phyloP scores from a whole-genome alignment of 306 rosid species.

The Parietaria judaica region DNA sequence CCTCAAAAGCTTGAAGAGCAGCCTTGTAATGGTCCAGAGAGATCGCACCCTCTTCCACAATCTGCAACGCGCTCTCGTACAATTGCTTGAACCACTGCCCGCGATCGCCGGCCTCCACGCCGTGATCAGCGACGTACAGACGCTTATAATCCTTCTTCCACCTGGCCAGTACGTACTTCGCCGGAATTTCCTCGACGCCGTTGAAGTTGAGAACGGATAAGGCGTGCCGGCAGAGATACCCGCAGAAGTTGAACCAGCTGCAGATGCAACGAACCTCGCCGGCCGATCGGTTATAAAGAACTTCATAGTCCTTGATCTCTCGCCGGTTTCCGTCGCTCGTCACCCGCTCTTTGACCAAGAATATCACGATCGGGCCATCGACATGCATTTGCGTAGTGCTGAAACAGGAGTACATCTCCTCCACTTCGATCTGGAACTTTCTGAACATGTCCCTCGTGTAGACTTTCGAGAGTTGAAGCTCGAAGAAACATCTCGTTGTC shows the following conservation, averaged over 20 bases:
- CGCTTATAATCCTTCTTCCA: constrained; percentile 96
- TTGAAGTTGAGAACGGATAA: constrained; percentile 80
- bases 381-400: constrained; percentile 77
- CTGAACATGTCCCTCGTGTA: constrained; percentile 66
- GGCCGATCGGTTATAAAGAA: constrained; percentile 66
- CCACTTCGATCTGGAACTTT: constrained; percentile 82
- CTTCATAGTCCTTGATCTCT: constrained; percentile 81
- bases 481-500: constrained; percentile 87
- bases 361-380: constrained; percentile 67
- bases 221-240: constrained; percentile 84
- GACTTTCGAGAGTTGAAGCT: constrained; percentile 70
- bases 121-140: constrained; percentile 40
- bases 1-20: constrained; percentile 68
- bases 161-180: constrained; percentile 52
- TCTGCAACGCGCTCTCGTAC: constrained; percentile 70
- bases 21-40: constrained; percentile 72
- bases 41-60: constrained; percentile 77
- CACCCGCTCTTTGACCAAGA: constrained; percentile 85
- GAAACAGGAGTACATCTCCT: constrained; percentile 88
- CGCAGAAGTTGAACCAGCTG: constrained; percentile 73
- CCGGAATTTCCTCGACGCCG: constrained; percentile 88
- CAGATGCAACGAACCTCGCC: constrained; percentile 97
- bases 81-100: constrained; percentile 60
- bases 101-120: constrained; percentile 35
- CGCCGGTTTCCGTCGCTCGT: constrained; percentile 60